Base-by-base conservation (phyloP, 805 yeast genomes). In the Sporopachydermia lactativora region DNA sequence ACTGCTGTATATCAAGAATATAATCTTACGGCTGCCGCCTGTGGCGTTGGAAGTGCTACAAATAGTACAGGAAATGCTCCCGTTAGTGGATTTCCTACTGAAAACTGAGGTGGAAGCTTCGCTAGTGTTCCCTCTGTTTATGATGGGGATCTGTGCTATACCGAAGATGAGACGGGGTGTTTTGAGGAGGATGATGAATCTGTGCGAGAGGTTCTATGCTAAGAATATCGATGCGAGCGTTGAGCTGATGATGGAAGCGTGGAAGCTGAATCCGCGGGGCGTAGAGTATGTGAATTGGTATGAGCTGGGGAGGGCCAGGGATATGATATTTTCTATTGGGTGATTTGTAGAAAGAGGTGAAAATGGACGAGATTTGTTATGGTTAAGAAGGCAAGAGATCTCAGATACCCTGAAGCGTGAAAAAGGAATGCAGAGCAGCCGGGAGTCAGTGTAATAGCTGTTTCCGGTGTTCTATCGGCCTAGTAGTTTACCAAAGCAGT, bases 81-180 rank as follows among this genome's bases (percentile, higher is more conserved):
- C 31, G 8, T 8, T 8, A 8, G n/a, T 24, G n/a, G 31, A 24
- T 24, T 24, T 24, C 31, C n/a, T 24, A 24, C n/a, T 24, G 31
- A 24, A 24, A 8, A 24, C 31, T 8, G 31, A 24, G 8, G 31
- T 24, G 8, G 31, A 24, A 24, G 31, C 31, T 8, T 24, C 31
- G 31, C n/a, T 24, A 24, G 31, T 24, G 31, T 24, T 24, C n/a
- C 31, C 31, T 24, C n/a, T 24, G 31, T 24, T 24, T 24, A 24
- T 24, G 31, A n/a, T n/a, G n/a, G 31, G 31, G n/a, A 24, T 24
- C 13, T 24, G 31, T 24, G 31, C 31, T 8, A n/a, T 24, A 8
- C 31, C 31, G 8, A 24, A 24, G 31, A 8, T 24, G 8, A 8
- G 31, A 24, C 31, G n/a, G n/a, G 31, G 31, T 24, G n/a, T 24